phyloP scores from a whole-genome alignment of 805 yeast genomes.

The Spathaspora arborariae region DNA sequence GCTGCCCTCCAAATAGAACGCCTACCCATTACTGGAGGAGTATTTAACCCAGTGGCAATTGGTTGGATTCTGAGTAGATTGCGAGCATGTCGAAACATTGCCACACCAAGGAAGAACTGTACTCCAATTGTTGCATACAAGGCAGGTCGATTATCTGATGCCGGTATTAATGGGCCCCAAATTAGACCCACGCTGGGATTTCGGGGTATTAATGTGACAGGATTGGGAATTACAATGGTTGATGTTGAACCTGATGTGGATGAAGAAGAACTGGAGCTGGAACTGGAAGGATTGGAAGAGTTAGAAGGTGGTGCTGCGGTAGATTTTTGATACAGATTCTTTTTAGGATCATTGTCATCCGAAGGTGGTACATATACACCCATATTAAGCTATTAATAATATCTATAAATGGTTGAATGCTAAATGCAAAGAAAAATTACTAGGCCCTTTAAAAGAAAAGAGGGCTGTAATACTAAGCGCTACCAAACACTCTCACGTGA shows the following conservation, averaged over 20 bases:
- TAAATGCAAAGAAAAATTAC: no score
- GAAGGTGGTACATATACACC: constrained; percentile 37
- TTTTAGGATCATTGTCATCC: constrained; percentile 11
- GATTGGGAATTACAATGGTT: constrained; percentile 17
- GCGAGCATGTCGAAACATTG: constrained; percentile 15
- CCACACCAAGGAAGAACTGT: constrained; percentile 50
- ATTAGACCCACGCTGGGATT: constrained; percentile 59
- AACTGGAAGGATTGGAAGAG: neutral
- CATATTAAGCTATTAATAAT: constrained; percentile 13
- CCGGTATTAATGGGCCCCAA: constrained; percentile 75
- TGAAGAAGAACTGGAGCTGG: neutral
- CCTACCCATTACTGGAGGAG: constrained; percentile 3
- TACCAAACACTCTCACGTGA: neutral
- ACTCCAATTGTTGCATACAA: constrained; percentile 48
- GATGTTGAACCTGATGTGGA: constrained; percentile 9
- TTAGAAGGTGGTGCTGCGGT: neutral
- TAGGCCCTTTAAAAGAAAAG: no score
- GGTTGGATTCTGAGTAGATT: constrained; percentile 1
- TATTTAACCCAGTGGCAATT: constrained; percentile 11
- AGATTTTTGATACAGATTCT: neutral
- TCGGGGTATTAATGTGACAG: constrained; percentile 15
- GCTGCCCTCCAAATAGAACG: constrained; percentile 10
- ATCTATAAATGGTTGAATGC: no score
- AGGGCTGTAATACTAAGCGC: no score
- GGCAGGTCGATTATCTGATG: constrained; percentile 59